A percentile compares a stretch with the other conserved stretches of the same genome.
Evolutionary conservation across 768 basidiomycete genomes (phyloP).

Genomic region (Phylloporus scabripes): DNA sequence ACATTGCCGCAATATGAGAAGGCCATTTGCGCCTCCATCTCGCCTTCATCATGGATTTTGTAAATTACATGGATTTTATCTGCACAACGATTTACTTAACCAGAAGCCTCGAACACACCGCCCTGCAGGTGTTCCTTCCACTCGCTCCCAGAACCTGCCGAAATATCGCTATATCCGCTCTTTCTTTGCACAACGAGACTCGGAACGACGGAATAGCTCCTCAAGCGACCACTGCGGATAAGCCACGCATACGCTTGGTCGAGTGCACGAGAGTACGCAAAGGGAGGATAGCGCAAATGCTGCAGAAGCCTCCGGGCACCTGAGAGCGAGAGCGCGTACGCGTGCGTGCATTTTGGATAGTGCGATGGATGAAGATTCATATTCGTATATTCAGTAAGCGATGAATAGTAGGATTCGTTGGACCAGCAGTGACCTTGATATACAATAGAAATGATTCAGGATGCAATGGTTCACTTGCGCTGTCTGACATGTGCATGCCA

Average conservation of each 20-base stretch:
- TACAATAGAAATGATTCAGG: neutral
- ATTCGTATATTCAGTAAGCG: slow-evolving; percentile 24
- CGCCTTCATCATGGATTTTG: neutral
- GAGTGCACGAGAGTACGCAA: slow-evolving; percentile 73
- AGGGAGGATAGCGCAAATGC: slow-evolving; percentile 55
- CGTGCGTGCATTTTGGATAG: slow-evolving; percentile 68
- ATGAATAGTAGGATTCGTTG: slow-evolving; percentile 48
- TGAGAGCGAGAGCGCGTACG: slow-evolving; percentile 53
- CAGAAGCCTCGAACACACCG: slow-evolving; percentile 39
- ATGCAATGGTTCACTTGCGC: neutral
- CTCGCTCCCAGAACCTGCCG: slow-evolving; percentile 40
- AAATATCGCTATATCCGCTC: slow-evolving; percentile 50
- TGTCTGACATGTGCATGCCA: neutral
- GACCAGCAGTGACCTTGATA: slow-evolving; percentile 74
- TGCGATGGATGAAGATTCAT: slow-evolving; percentile 49
- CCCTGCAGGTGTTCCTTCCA: slow-evolving; percentile 51
- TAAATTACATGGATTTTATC: neutral
- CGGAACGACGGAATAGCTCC: slow-evolving; percentile 60
- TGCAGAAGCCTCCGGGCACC: slow-evolving; percentile 60
- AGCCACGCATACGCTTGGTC: slow-evolving; percentile 74
- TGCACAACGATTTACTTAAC: neutral
- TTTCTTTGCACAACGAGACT: slow-evolving; percentile 66
- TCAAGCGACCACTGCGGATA: slow-evolving; percentile 48
- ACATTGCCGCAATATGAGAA: neutral
- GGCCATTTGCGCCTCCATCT: too few species aligned